Evolutionary conservation across 306 rosid genomes (phyloP), one percentile per base, ranked within the genome.

Genomic region (Adenanthera pavonina): DNA sequence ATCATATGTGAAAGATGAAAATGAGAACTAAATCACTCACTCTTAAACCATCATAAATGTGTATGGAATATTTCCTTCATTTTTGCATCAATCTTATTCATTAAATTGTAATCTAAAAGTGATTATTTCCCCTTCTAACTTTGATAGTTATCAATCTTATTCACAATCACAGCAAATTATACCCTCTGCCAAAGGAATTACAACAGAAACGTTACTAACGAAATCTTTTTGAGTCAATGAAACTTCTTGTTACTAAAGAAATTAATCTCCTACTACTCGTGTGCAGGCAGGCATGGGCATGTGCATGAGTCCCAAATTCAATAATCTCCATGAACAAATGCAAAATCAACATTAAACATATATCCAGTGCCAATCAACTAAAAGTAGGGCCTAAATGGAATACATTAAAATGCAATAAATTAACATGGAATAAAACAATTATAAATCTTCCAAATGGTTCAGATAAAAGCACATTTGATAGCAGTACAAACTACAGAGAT

Each of bases 321-420:
- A 11, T 54, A 3, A 59, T 41, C 69, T 25, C 44, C 33, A 68
- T 16, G 8, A 67, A 56, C 53, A 54, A 43, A 49, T 4, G 51
- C 56, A 76, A 79, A 78, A 46, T 54, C 25, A 41, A 36, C 78
- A 64, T 46, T 62, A 57, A 82, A 65, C 13, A 81, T 53, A 81
- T 53, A 72, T 38, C 56, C 48, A 51, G 57, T 52, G 68, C 36
- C 69, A 78, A 60, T 74, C 15, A 69, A 60, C 52, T 73, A 74
- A 46, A 69, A 67, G 33, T 16, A 25, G 75, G 34, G 34, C 74
- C 73, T 34, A 78, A 2, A 40, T 62, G 53, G n/a, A 53, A 61
- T 66, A 54, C 14, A 64, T 51, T 54, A 6, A 20, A 4, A 43
- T 3, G 17, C 74, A 76, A 15, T 53, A 79, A 69, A 46, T 48